Conservation (phyloP, 225 moss, liverwort and hornwort genomes). For the Neckera pumila region DNA sequence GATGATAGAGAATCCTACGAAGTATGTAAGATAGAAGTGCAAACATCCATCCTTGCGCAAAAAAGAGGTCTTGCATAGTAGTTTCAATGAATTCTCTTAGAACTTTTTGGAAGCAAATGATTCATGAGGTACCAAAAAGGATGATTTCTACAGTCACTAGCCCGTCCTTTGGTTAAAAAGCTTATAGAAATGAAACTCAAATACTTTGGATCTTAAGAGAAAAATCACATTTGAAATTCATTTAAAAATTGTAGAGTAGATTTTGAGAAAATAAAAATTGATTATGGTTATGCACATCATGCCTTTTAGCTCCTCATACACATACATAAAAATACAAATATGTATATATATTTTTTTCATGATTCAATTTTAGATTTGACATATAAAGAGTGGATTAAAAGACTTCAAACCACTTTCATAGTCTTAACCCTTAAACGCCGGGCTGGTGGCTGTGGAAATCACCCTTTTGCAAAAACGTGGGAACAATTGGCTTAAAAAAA, state of each 20-base stretch:
- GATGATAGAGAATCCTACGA: not conserved
- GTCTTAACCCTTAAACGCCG: too few relatives aligned
- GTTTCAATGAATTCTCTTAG: not conserved
- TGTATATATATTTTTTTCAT: too few relatives aligned
- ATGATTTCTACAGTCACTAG: rapidly evolving
- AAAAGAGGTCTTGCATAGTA: not conserved
- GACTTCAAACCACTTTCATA: not conserved
- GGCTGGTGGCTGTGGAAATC: too few relatives aligned
- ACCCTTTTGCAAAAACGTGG: too few relatives aligned
- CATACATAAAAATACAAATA: too few relatives aligned
- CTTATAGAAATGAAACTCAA: not conserved
- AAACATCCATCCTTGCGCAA: not conserved
- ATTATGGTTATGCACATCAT: rapidly evolving
- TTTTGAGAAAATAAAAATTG: rapidly evolving
- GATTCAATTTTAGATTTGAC: too few relatives aligned
- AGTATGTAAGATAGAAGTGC: not conserved
- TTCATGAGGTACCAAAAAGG: rapidly evolving
- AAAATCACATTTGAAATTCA: not conserved
- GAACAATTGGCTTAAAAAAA: too few relatives aligned
- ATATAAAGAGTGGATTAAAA: too few relatives aligned
- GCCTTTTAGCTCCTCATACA: too few relatives aligned
- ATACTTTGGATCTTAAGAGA: not conserved
- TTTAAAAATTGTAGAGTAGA: not conserved
- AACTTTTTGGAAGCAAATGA: not conserved
- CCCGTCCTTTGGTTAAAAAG: rapidly evolving